Percentiles rank a stretch among this genome's conserved stretches.
Evolutionary conservation across 306 rosid species (phyloP).

Genomic region (Chamaecrista fasciculata): DNA sequence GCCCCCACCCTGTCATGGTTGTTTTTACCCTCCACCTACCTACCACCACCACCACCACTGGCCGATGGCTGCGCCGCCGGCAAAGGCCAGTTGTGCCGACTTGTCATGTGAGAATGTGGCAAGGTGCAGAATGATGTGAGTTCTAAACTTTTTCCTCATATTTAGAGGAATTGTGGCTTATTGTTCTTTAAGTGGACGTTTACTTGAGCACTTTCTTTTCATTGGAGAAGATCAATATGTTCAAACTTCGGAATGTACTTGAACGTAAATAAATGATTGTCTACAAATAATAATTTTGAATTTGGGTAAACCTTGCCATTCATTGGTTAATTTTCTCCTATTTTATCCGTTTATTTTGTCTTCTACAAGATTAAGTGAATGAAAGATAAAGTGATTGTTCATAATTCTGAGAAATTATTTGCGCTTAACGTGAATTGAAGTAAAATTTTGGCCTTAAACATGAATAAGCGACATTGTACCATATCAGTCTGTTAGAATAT

Average conservation of each 20-base stretch:
- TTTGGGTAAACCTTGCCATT: background rate
- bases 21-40: background rate
- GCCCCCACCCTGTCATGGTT: background rate
- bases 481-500: no score
- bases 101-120: background rate
- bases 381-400: background rate
- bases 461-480: background rate
- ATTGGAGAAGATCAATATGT: background rate
- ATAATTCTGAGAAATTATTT: background rate
- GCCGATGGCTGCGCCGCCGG: background rate
- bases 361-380: background rate
- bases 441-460: background rate
- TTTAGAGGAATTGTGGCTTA: background rate
- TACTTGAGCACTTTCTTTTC: background rate
- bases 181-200: background rate
- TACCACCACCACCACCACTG: background rate
- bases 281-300: background rate
- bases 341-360: background rate
- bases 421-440: no score
- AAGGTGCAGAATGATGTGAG: slow-evolving; percentile 14
- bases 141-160: background rate
- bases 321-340: background rate
- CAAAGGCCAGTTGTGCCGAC: background rate
- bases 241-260: background rate
- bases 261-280: background rate